phyloP scores from a whole-genome alignment of 2,329 filamentous ascomycete species.

The Ceratocystiopsis brevicomis region DNA sequence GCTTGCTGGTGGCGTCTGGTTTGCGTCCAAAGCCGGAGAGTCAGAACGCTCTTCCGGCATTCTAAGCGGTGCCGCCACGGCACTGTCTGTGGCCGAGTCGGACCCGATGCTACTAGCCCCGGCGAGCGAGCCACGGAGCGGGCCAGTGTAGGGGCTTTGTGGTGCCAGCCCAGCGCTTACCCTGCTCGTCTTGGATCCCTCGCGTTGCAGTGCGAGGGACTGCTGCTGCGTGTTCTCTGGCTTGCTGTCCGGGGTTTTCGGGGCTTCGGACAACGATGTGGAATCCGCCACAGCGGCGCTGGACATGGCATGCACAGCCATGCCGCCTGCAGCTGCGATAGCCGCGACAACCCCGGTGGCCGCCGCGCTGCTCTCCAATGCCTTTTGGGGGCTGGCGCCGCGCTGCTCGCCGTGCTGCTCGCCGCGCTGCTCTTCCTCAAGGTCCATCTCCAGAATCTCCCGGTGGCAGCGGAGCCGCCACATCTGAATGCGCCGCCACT shows the following conservation, averaged over 20 bases:
- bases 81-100: too few species aligned
- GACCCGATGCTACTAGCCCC: constrained; percentile 1
- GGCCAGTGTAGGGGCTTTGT: constrained; percentile 19
- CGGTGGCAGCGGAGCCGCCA: constrained; percentile 82
- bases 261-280: not conserved
- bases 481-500: constrained; percentile 86
- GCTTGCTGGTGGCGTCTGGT: constrained; percentile 29
- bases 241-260: not conserved
- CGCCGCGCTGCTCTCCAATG: constrained; percentile 8
- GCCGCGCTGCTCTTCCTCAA: constrained; percentile 53
- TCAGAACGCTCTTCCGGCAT: constrained; percentile 10
- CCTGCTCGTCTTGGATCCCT: constrained; percentile 17
- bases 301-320: not conserved
- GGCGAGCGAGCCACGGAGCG: constrained; percentile 13
- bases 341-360: constrained; percentile 6
- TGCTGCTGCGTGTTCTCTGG: not conserved
- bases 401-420: constrained; percentile 28
- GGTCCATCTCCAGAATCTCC: constrained; percentile 68
- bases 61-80: too few species aligned
- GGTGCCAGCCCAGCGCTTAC: constrained; percentile 12
- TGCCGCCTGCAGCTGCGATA: not conserved
- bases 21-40: constrained; percentile 24
- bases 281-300: not conserved
- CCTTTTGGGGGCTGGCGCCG: constrained; percentile 12
- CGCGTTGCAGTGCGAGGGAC: constrained; percentile 8